phyloP scores from a whole-genome alignment of 352 stramenopile genomes.

The Pythium aquatile region DNA sequence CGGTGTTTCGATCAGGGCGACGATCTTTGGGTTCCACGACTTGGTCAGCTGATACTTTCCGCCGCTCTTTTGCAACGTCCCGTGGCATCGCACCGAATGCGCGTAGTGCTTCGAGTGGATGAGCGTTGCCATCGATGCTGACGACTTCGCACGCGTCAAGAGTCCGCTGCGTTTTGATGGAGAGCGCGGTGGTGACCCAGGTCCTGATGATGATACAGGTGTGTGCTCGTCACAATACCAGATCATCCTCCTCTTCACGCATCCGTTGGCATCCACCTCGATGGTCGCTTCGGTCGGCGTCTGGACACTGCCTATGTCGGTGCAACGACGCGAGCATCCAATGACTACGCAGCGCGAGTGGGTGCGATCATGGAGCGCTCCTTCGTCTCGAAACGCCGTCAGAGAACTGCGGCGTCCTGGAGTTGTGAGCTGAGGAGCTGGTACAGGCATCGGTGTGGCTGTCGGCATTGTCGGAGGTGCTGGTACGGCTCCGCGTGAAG shows the following conservation, averaged over 20 bases:
- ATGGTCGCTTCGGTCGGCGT: background rate
- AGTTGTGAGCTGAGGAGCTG: background rate
- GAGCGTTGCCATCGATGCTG: constrained; percentile 23
- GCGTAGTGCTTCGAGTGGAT: constrained; percentile 48
- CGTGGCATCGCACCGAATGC: constrained; percentile 59
- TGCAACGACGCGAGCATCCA: constrained; percentile 35
- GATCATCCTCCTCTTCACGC: background rate
- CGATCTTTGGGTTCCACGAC: constrained; percentile 54
- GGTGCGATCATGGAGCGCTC: constrained; percentile 38
- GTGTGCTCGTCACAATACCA: constrained; percentile 27
- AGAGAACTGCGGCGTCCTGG: constrained; percentile 28
- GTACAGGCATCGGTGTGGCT: background rate
- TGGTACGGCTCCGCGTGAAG: background rate
- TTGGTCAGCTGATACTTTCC: constrained; percentile 65
- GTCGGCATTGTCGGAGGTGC: background rate
- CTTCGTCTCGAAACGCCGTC: constrained; percentile 41
- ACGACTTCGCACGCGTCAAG: constrained; percentile 31
- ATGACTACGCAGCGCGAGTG: constrained; percentile 52
- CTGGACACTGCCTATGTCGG: constrained; percentile 1
- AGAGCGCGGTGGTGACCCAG: constrained; percentile 28
- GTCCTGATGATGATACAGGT: constrained; percentile 15
- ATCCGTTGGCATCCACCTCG: background rate
- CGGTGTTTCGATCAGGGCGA: constrained; percentile 55
- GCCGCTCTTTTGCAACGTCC: constrained; percentile 47
- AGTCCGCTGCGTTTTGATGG: constrained; percentile 34